phyloP scores from a whole-genome alignment of 108 stramenopile genomes.

The Stephanodiscus minutulus region DNA sequence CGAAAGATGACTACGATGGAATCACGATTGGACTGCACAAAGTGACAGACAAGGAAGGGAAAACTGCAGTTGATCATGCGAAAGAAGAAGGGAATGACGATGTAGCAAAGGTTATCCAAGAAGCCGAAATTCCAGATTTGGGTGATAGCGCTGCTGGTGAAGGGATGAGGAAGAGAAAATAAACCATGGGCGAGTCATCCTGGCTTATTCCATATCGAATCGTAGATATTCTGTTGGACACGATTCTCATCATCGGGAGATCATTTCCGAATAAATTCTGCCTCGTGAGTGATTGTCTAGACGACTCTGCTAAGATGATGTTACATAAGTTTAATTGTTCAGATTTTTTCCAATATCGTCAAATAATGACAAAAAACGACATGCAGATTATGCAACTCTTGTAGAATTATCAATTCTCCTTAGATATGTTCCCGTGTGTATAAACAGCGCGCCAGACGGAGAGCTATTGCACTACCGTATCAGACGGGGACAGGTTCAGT shows the following conservation, averaged over 20 bases:
- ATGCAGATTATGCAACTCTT: no score
- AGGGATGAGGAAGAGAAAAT: constrained; percentile 50
- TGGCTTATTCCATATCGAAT: neutral
- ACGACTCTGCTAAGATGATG: neutral
- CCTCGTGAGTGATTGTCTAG: neutral
- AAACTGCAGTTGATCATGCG: constrained; percentile 70
- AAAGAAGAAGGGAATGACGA: constrained; percentile 74
- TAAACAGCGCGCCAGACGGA: no score
- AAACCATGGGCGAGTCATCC: neutral
- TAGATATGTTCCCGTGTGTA: no score
- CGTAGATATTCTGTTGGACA: neutral
- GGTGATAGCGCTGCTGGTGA: constrained; percentile 29
- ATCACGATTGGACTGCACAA: constrained; percentile 48
- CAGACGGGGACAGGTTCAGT: no score
- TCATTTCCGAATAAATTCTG: neutral
- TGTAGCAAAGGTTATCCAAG: constrained; percentile 69
- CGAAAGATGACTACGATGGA: constrained; percentile 39
- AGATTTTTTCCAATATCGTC: neutral
- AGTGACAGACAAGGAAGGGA: constrained; percentile 87
- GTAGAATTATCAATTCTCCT: neutral
- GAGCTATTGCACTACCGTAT: no score
- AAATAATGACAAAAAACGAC: neutral
- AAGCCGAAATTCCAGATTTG: constrained; percentile 15
- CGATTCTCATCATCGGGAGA: neutral
- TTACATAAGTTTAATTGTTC: neutral